Base-by-base conservation (phyloP, 169 alveolate species). In the Babesia ovata region DNA sequence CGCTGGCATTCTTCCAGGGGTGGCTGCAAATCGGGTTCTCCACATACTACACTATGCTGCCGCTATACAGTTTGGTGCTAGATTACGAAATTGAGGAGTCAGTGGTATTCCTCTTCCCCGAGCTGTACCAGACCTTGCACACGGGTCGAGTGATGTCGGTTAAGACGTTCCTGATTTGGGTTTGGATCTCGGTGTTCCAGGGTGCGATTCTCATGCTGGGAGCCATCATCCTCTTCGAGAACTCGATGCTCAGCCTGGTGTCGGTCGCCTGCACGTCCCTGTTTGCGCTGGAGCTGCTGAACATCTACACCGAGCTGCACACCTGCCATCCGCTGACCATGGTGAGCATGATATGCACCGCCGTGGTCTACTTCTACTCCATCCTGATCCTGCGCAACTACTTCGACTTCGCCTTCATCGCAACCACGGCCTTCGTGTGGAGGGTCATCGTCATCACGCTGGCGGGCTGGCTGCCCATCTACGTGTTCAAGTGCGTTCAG, bases 21-120 rank as follows among this genome's bases (percentile, higher is more conserved):
- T 95, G 96, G 95, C 87, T 98, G 42, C 96, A 95, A 87, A 95
- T 98, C 50, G 99, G 99, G 26, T 98, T 97, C 91, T 91, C 99
- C 63, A 96, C 99, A 21, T 92, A 95, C 73, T 98, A 95, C 85
- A 98, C 99, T 52, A 93, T 94, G 72, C 84, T 97, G 19, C 99
- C 99, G 33, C 98, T 96, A 16, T 95, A 97, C 71, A 92, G 99
- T 22, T 84, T 98, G 46, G 94, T 96, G 28, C 89, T 96, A 58
- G 99, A 97, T 83, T 91, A 86, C 63, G 99, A 98, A 79, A 94
- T 95, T 63, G 89, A 90, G 48, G 95, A 91, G 78, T 87, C 86
- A 45, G 92, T 91, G 24, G 94, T 86, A 78, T 92, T 94, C 67
- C 87, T 94, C 63, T 97, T 90, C 86, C 99, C 99, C 21, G 98